Evolutionary conservation across 2,329 filamentous ascomycete genomes (phyloP).

Genomic region (Apiospora arundinis): DNA sequence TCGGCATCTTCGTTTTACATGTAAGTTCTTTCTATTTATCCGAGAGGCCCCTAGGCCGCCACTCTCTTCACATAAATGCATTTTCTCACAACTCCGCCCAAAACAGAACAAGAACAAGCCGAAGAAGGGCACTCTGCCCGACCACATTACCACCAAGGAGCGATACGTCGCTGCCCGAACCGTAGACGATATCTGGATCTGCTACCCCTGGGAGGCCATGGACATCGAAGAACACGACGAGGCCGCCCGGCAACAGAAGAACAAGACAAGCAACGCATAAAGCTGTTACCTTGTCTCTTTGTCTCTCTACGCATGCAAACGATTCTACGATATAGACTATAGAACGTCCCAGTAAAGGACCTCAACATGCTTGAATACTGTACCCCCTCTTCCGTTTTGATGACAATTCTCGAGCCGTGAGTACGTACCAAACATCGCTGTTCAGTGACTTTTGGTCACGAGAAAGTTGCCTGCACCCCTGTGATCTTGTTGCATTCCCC

Average conservation of each 20-base stretch:
- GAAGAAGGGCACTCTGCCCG: conserved; percentile 88
- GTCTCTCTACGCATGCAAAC: neutral
- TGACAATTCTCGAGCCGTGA: neutral
- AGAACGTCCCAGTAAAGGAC: conserved; percentile 1
- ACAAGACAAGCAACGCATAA: conserved; percentile 33
- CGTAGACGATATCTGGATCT: conserved; percentile 95
- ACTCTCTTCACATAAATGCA: conserved; percentile 23
- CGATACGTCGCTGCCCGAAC: conserved; percentile 88
- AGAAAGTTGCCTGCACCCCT: neutral
- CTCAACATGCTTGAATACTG: neutral
- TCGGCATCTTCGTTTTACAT: conserved; percentile 95
- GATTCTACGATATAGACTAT: conserved; percentile 20
- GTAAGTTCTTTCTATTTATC: conserved; percentile 49
- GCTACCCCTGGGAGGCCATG: conserved; percentile 96
- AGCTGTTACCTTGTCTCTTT: neutral
- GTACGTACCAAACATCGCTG: neutral
- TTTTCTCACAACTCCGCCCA: neutral
- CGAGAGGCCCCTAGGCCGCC: neutral
- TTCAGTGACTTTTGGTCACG: neutral
- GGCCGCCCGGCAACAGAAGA: conserved; percentile 59
- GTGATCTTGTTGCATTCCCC: neutral
- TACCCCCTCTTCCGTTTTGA: neutral
- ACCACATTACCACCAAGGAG: conserved; percentile 74
- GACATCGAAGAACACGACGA: conserved; percentile 93
- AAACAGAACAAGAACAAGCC: conserved; percentile 88